Percentiles rank a stretch among this genome's conserved stretches.
Conservation (phyloP, 2,329 filamentous ascomycete species). For the Rutstroemia sp. region DNA sequence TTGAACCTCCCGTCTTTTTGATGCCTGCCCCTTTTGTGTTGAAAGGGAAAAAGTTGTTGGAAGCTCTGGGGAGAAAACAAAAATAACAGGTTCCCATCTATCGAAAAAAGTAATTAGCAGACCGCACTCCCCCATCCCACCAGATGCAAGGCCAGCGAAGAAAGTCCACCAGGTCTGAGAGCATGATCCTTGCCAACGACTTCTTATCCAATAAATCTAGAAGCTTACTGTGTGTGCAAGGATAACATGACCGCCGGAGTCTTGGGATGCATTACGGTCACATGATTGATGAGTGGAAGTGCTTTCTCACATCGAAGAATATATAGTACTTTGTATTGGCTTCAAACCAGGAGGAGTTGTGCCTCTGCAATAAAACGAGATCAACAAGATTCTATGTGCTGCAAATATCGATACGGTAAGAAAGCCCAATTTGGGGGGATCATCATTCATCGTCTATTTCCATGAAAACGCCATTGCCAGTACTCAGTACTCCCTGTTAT, state of each 20-base stretch:
- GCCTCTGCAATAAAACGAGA: too few relatives aligned
- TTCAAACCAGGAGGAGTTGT: too few relatives aligned
- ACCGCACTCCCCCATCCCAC: background rate
- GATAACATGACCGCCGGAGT: background rate
- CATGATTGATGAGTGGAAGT: background rate
- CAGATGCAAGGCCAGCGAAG: background rate
- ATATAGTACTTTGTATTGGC: too few relatives aligned
- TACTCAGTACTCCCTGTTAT: background rate
- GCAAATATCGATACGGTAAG: too few relatives aligned
- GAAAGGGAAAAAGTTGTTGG: too few relatives aligned
- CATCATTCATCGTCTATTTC: conserved; percentile 4
- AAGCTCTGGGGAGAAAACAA: too few relatives aligned
- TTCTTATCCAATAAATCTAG: background rate
- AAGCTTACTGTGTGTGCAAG: background rate
- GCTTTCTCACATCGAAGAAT: too few relatives aligned
- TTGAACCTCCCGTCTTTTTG: too few relatives aligned
- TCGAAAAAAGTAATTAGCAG: background rate
- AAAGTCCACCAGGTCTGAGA: background rate
- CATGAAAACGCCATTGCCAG: conserved; percentile 1
- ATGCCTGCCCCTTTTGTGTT: too few relatives aligned
- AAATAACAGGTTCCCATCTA: background rate
- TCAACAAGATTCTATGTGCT: too few relatives aligned
- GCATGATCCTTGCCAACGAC: background rate
- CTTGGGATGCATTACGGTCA: background rate
- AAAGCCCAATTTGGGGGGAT: too few relatives aligned